phyloP scores from a whole-genome alignment of 176 grass and related monocot genomes.

The Carex cristatella region DNA sequence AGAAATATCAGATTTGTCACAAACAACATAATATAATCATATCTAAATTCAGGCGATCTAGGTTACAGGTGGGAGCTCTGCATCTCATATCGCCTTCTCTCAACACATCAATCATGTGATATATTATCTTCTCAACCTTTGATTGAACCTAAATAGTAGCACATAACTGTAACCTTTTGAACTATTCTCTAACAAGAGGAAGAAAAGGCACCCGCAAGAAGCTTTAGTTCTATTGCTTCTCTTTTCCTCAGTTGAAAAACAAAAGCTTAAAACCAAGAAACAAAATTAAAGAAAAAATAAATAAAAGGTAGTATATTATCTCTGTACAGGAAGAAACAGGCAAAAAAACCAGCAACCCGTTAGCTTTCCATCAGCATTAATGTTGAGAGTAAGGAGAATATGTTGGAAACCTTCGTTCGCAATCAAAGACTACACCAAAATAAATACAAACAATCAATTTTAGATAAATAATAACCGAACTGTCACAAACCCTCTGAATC shows the following conservation, averaged over 20 bases:
- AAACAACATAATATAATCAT: not conserved
- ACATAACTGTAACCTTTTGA: conserved; percentile 6
- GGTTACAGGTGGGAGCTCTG: too few species aligned
- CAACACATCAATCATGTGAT: conserved; percentile 89
- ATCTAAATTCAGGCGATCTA: not conserved
- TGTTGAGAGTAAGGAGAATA: too few species aligned
- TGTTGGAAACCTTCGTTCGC: too few species aligned
- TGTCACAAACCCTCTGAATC: too few species aligned
- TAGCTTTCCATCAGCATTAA: too few species aligned
- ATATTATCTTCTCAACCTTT: conserved; percentile 59
- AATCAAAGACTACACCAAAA: too few species aligned
- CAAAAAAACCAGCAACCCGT: too few species aligned
- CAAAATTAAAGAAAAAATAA: too few species aligned
- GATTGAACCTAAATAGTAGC: conserved; percentile 45
- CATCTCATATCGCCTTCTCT: conserved; percentile 56
- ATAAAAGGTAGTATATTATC: too few species aligned
- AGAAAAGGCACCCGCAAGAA: not conserved
- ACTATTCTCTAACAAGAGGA: not conserved
- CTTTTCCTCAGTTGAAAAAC: not conserved
- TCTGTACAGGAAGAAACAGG: too few species aligned
- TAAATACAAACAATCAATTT: too few species aligned
- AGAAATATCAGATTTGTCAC: not conserved
- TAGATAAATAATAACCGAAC: too few species aligned
- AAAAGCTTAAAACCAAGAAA: not conserved
- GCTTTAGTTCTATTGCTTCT: not conserved